Conservation (phyloP, 2,329 filamentous ascomycete species). For the Penicillium sp. region DNA sequence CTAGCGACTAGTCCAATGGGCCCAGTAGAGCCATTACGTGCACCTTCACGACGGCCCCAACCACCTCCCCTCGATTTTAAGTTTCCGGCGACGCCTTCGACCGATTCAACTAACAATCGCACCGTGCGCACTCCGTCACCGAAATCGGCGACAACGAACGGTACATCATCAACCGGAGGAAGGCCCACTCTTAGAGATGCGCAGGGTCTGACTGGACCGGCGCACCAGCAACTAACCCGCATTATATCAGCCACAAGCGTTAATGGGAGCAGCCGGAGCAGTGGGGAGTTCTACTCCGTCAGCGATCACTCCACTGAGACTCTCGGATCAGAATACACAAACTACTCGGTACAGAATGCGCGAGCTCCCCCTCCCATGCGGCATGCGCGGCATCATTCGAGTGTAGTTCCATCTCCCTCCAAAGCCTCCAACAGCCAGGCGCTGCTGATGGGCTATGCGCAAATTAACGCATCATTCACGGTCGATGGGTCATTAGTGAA, state of each 20-base stretch:
- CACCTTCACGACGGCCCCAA: constrained; percentile 37
- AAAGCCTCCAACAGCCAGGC: constrained; percentile 54
- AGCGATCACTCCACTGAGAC: constrained; percentile 97
- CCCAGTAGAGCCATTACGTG: constrained; percentile 39
- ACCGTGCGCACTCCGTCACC: constrained; percentile 28
- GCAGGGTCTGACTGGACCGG: constrained; percentile 24
- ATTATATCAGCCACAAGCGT: constrained; percentile 76
- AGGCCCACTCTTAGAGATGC: constrained; percentile 24
- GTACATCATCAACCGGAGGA: constrained; percentile 9
- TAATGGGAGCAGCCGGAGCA: constrained; percentile 78
- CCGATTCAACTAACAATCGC: constrained; percentile 24
- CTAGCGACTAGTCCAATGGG: constrained; percentile 32
- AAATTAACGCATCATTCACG: constrained; percentile 87
- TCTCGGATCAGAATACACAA: constrained; percentile 78
- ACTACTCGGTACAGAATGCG: constrained; percentile 49
- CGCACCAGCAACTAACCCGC: constrained; percentile 50
- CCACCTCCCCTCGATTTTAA: constrained; percentile 51
- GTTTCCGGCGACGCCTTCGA: constrained; percentile 49
- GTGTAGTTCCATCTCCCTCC: constrained; percentile 27
- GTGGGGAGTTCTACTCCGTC: constrained; percentile 89
- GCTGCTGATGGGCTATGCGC: constrained; percentile 97
- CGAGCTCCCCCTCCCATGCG: constrained; percentile 42
- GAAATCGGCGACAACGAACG: constrained; percentile 26
- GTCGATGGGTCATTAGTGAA: constrained; percentile 90
- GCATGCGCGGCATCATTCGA: constrained; percentile 46